Evolutionary conservation across 345 rosid species (phyloP).

Genomic region (Syzygium jambos): DNA sequence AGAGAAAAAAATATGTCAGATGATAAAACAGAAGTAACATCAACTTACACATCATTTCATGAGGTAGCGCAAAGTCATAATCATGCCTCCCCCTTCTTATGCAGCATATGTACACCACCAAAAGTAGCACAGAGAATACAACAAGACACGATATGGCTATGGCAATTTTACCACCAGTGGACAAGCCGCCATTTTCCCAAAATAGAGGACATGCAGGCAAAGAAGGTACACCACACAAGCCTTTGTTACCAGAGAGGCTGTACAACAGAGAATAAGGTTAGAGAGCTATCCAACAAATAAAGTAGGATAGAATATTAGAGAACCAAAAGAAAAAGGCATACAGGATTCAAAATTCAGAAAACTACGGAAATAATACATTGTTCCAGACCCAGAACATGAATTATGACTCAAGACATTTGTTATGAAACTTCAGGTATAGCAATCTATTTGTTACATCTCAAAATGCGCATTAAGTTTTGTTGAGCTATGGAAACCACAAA

Average conservation of each 20-base stretch:
- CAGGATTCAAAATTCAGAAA: not conserved
- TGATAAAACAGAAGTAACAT: not conserved
- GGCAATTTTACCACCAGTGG: conserved; percentile 70
- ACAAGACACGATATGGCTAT: conserved; percentile 52
- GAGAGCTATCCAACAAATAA: not conserved
- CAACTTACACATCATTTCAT: conserved; percentile 78
- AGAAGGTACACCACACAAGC: conserved; percentile 83
- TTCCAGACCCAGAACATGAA: not conserved
- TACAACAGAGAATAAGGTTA: not conserved
- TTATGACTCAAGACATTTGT: not conserved
- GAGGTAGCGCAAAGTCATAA: conserved; percentile 93
- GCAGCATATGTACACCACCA: conserved; percentile 51
- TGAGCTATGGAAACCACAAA: not conserved
- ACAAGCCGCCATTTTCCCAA: conserved; percentile 83
- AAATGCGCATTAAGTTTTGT: not conserved
- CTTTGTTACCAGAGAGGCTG: conserved; percentile 95
- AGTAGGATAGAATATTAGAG: not conserved
- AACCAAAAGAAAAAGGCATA: not conserved
- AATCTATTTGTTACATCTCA: not conserved
- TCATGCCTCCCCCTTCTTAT: conserved; percentile 69
- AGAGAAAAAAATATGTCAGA: not conserved
- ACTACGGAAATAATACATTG: not conserved
- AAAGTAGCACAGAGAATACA: conserved; percentile 26
- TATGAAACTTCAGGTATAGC: not conserved
- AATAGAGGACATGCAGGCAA: conserved; percentile 71